Conservation (phyloP, 495 filamentous ascomycete species). For the Pseudomonodictys pantanalensis region DNA sequence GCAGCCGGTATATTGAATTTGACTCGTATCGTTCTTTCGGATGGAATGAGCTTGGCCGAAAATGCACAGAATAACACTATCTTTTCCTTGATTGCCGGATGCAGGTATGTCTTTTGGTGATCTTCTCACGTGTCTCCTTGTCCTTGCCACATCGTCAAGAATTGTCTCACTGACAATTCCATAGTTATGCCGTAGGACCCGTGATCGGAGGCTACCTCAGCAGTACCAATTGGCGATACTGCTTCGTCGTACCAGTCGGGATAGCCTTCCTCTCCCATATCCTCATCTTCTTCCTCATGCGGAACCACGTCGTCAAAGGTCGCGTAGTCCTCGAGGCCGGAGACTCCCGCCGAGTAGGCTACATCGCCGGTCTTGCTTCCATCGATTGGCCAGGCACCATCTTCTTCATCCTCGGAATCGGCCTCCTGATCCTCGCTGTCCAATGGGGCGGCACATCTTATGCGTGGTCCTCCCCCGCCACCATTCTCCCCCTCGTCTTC, state of each 20-base stretch:
- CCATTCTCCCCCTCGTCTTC: constrained; percentile 52
- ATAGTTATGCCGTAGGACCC: constrained; percentile 47
- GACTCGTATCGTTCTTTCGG: constrained; percentile 55
- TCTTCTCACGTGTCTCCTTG: neutral
- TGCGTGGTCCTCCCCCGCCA: constrained; percentile 50
- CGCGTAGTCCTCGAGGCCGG: neutral
- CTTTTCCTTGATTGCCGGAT: constrained; percentile 51
- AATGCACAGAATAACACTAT: constrained; percentile 58
- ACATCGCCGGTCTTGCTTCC: constrained; percentile 45
- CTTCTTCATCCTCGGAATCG: constrained; percentile 57
- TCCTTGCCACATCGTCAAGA: no score
- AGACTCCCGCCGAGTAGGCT: constrained; percentile 23
- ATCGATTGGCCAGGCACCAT: constrained; percentile 56
- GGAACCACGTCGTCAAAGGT: constrained; percentile 42
- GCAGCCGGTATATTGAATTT: constrained; percentile 54
- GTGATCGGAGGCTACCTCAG: constrained; percentile 51
- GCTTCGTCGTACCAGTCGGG: constrained; percentile 57
- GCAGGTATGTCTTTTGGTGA: constrained; percentile 43
- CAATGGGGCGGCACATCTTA: constrained; percentile 60
- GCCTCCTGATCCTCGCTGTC: constrained; percentile 55
- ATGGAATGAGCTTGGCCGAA: constrained; percentile 55
- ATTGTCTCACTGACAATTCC: neutral
- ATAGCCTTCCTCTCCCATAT: constrained; percentile 45
- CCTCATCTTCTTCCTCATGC: constrained; percentile 45
- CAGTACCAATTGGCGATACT: constrained; percentile 55